Conservation (phyloP, 2,329 filamentous ascomycete species). For the Cytospora schulzeri region DNA sequence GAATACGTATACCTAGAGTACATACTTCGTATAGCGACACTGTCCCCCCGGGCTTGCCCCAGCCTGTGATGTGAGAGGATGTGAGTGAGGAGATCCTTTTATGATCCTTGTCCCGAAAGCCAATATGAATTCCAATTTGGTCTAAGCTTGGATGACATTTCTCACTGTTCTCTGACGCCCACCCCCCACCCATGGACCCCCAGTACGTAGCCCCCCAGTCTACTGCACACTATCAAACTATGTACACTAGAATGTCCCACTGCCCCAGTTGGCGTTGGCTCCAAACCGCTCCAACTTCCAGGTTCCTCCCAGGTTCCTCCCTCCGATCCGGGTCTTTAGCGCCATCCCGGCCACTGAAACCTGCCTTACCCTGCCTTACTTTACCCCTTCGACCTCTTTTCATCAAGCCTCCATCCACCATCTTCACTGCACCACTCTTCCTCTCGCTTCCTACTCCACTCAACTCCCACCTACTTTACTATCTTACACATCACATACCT, state of each 20-base stretch:
- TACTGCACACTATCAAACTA: too few species aligned
- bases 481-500: background rate
- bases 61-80: too few species aligned
- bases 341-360: constrained; percentile 1
- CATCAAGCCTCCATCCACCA: background rate
- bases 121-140: background rate
- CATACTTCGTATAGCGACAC: too few species aligned
- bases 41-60: too few species aligned
- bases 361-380: background rate
- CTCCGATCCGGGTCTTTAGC: background rate
- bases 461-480: background rate
- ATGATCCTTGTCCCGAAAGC: background rate
- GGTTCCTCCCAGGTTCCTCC: background rate
- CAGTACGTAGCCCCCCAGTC: background rate
- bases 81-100: background rate
- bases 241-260: background rate
- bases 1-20: too few species aligned
- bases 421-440: background rate
- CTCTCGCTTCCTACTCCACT: background rate
- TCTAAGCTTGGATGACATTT: background rate
- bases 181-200: too few species aligned
- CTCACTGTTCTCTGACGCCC: background rate
- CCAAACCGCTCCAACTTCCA: background rate
- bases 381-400: constrained; percentile 1
- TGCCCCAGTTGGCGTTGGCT: background rate